Evolutionary conservation across 257 asterid genomes (phyloP), one percentile per base, ranked within the genome.

Genomic region (Anisodus tanguticus): DNA sequence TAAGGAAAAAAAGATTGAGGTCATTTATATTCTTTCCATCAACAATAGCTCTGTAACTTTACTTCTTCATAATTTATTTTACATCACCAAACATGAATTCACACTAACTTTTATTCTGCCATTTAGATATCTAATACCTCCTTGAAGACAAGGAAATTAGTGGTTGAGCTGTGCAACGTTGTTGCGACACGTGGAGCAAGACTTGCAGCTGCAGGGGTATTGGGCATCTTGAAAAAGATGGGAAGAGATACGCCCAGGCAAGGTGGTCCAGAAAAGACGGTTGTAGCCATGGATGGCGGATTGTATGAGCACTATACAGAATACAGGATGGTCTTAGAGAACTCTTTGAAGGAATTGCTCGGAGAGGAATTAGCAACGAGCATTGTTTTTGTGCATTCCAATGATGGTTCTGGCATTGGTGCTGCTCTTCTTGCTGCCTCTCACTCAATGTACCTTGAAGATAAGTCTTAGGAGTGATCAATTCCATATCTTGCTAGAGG

Each of bases 391-490:
- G 92, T 86, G 91, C 98, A 91, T 83, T 92, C 98, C 0, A 91
- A 87, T 4, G 98, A 95, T 67, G 98, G 98, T 12, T 95, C 98
- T 3, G 98, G 98, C 81, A 91, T 93, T 45, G 98, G 98, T 3
- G 98, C 98, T 6, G 98, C 97, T 67, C 97, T 95, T 63, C 91
- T 95, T 17, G 98, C 98, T 13, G 98, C 98, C 79, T 89, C 96
- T 15, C 89, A 93, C 86, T 92, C 98, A 51, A 76, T 60, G 13
- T 88, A 92, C 85, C 88, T 79, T 3, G 88, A 84, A 37, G 90
- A 74, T 55, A 26, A 70, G 79, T 83, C 86, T 22, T 86, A 79
- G 86, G 84, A 79, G 53, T n/a, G 53, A 71, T 64, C 26, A 68
- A 79, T 72, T 53, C 43, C 57, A 69, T 22, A 68, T 47, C 62